Conservation (phyloP, 148 eudicot genomes). For the Persicaria tinctoria region DNA sequence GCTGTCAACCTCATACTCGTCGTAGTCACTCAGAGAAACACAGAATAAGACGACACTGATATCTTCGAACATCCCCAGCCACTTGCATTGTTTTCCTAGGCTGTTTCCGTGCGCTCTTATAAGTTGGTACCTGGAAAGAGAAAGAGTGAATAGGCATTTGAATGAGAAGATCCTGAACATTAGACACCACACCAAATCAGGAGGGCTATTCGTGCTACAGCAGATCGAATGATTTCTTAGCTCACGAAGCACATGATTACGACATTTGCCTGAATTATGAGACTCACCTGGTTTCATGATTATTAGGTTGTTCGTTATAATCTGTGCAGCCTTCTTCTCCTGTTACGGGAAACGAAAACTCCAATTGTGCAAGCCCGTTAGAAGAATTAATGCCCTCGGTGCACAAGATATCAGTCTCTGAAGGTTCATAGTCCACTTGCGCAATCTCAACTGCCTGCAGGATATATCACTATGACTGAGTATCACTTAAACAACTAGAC, state of each 20-base stretch:
- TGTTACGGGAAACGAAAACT: slow-evolving; percentile 40
- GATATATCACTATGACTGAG: slow-evolving; percentile 2
- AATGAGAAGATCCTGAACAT: not conserved
- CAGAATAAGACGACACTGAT: slow-evolving; percentile 45
- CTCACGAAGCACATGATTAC: not conserved
- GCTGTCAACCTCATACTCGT: slow-evolving; percentile 26
- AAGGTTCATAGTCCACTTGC: slow-evolving; percentile 57
- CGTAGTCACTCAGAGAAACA: slow-evolving; percentile 52
- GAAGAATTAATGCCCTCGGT: slow-evolving; percentile 54
- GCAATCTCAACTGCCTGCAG: slow-evolving; percentile 69
- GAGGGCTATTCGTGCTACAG: not conserved
- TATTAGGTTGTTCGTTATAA: slow-evolving; percentile 28
- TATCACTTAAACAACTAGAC: not conserved
- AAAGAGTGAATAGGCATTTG: not conserved
- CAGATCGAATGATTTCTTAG: not conserved
- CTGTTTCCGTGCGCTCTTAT: slow-evolving; percentile 45
- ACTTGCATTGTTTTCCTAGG: slow-evolving; percentile 72
- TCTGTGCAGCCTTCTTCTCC: slow-evolving; percentile 23
- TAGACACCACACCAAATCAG: not conserved
- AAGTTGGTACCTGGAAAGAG: slow-evolving; percentile 43
- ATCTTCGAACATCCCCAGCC: slow-evolving; percentile 84
- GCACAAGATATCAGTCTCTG: slow-evolving; percentile 58
- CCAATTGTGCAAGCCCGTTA: slow-evolving; percentile 42
- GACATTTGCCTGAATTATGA: not conserved
- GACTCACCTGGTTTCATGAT: slow-evolving; percentile 34